Conservation (phyloP, 2,329 filamentous ascomycete genomes). For the Colletotrichum nymphaeae region DNA sequence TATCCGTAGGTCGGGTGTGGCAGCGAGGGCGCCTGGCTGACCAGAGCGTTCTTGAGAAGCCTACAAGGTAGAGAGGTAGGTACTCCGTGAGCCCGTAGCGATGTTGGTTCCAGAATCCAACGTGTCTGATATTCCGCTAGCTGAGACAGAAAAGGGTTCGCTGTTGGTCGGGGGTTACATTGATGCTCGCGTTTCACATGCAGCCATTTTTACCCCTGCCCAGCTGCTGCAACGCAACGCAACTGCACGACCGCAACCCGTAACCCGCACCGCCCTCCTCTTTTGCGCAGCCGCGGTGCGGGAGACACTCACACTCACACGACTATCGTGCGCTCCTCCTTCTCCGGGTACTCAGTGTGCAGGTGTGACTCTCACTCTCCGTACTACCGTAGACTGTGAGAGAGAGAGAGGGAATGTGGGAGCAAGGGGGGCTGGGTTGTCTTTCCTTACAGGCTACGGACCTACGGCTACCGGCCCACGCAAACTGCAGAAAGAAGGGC, state of each 20-base stretch:
- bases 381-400: no score
- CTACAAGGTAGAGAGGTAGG: no score
- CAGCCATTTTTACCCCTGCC: background rate
- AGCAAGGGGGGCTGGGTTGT: background rate
- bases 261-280: background rate
- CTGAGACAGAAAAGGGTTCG: background rate
- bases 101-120: slow-evolving; percentile 30
- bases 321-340: background rate
- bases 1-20: background rate
- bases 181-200: background rate
- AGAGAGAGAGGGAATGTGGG: background rate
- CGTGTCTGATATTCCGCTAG: slow-evolving; percentile 33
- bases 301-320: background rate
- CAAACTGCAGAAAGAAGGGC: background rate
- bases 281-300: background rate
- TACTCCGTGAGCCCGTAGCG: background rate
- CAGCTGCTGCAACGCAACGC: background rate
- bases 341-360: background rate
- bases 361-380: no score
- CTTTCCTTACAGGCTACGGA: background rate
- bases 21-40: background rate
- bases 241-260: background rate
- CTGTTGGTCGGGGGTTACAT: background rate
- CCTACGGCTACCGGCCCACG: background rate
- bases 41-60: background rate